Conservation (phyloP, 768 basidiomycete genomes). For the Flagelloscypha sp. region DNA sequence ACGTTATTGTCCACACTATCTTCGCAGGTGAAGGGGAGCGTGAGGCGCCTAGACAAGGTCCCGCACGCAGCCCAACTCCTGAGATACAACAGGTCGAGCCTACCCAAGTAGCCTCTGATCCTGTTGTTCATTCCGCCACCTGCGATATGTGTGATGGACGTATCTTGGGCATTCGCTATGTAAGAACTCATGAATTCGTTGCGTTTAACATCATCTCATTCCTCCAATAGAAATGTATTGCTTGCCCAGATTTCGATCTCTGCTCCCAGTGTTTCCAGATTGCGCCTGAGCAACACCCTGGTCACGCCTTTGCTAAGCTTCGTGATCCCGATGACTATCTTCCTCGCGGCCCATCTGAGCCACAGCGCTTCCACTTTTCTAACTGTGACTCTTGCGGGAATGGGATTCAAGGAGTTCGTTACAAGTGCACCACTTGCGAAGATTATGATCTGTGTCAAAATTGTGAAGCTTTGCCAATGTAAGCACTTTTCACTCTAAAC, state of each 20-base stretch:
- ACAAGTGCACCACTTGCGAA: slow-evolving; percentile 72
- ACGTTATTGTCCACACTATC: slow-evolving; percentile 57
- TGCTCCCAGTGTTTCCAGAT: slow-evolving; percentile 70
- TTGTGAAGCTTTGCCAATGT: slow-evolving; percentile 81
- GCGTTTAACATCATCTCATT: slow-evolving; percentile 2
- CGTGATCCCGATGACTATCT: slow-evolving; percentile 32
- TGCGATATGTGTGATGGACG: slow-evolving; percentile 74
- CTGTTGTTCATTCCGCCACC: slow-evolving; percentile 49
- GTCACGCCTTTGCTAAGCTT: slow-evolving; percentile 65
- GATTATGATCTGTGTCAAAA: slow-evolving; percentile 75
- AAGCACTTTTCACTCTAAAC: too few species aligned
- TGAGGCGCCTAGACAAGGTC: slow-evolving; percentile 9
- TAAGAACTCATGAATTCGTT: slow-evolving; percentile 26
- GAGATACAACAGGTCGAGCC: slow-evolving; percentile 6
- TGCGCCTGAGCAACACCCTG: slow-evolving; percentile 64
- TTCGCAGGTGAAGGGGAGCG: slow-evolving; percentile 32
- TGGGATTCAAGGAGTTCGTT: slow-evolving; percentile 55
- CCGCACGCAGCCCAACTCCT: slow-evolving; percentile 8
- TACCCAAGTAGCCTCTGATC: slow-evolving; percentile 8
- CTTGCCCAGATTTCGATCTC: slow-evolving; percentile 80
- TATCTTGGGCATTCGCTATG: slow-evolving; percentile 67
- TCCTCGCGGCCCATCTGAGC: slow-evolving; percentile 17
- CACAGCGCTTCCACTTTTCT: slow-evolving; percentile 37
- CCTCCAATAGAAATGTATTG: slow-evolving; percentile 58
- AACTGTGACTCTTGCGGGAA: slow-evolving; percentile 55